phyloP scores from a whole-genome alignment of 768 basidiomycete species.

The Favolaschia claudopus region DNA sequence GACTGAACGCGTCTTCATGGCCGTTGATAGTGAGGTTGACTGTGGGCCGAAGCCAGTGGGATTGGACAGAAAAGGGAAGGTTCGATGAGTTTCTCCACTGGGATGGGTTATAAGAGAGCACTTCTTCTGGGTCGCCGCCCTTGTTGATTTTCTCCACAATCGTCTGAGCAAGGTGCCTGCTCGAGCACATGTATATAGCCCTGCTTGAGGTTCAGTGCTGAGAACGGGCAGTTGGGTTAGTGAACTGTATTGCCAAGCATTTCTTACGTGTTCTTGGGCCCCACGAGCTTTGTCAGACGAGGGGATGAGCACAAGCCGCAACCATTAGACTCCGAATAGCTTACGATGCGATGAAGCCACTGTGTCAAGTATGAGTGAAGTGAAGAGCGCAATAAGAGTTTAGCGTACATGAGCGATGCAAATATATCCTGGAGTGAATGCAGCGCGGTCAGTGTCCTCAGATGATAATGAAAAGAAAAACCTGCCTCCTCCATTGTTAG shows the following conservation, averaged over 20 bases:
- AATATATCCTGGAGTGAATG: conserved; percentile 49
- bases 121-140: conserved; percentile 52
- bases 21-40: conserved; percentile 55
- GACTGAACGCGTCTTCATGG: conserved; percentile 57
- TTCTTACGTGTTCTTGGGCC: conserved; percentile 49
- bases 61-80: conserved; percentile 45
- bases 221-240: background rate
- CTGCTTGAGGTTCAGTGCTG: conserved; percentile 59
- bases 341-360: conserved; percentile 56
- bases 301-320: background rate
- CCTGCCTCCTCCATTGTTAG: conserved; percentile 57
- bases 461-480: background rate
- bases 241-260: background rate
- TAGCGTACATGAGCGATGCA: conserved; percentile 63
- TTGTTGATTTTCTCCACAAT: conserved; percentile 54
- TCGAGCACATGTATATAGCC: conserved; percentile 58
- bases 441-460: background rate
- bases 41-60: conserved; percentile 58
- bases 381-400: background rate
- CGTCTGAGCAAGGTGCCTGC: conserved; percentile 54
- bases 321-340: conserved; percentile 17
- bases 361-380: conserved; percentile 19
- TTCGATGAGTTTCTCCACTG: conserved; percentile 58
- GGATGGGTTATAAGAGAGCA: conserved; percentile 56
- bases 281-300: conserved; percentile 49